These are phyloP conservation scores for Leptodontidium sp. DNA, from an alignment of 2,329 filamentous ascomycete species.

Conservation along the genomic window DNA sequence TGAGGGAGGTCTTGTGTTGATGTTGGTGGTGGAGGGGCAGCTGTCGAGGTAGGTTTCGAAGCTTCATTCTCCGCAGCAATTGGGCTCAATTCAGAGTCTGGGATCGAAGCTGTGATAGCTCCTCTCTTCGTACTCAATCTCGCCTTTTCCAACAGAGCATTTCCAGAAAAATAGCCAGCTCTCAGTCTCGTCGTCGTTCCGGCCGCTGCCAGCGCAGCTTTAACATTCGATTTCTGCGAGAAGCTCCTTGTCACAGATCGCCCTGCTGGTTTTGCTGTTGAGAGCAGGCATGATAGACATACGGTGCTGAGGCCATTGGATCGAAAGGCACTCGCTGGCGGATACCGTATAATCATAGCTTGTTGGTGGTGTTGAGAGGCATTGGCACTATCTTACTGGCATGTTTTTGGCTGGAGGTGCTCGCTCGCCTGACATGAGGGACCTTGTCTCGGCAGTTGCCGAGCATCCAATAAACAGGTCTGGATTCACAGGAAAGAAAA, in stretches of 20 bases:
- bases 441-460: conserved; percentile 15
- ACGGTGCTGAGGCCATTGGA: conserved; percentile 40
- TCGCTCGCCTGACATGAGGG: conserved; percentile 1
- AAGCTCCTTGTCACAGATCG: conserved; percentile 37
- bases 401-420: conserved; percentile 21
- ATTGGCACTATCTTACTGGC: conserved; percentile 26
- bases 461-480: background rate
- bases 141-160: conserved; percentile 38
- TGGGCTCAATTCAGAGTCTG: conserved; percentile 25
- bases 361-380: conserved; percentile 32
- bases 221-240: conserved; percentile 38
- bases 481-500: background rate
- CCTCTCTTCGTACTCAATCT: conserved; percentile 36
- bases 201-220: conserved; percentile 31
- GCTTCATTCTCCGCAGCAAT: conserved; percentile 31
- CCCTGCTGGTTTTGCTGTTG: conserved; percentile 24
- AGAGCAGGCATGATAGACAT: conserved; percentile 39
- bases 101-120: conserved; percentile 31
- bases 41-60: conserved; percentile 26
- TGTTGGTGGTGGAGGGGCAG: conserved; percentile 25
- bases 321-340: conserved; percentile 37
- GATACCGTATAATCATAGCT: conserved; percentile 46
- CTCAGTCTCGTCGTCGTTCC: conserved; percentile 36
- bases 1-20: conserved; percentile 43
- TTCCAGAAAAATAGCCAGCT: conserved; percentile 44